These are phyloP conservation scores for Colletotrichum shisoi DNA, from an alignment of 2,329 filamentous ascomycete species.

Conservation along the genomic window DNA sequence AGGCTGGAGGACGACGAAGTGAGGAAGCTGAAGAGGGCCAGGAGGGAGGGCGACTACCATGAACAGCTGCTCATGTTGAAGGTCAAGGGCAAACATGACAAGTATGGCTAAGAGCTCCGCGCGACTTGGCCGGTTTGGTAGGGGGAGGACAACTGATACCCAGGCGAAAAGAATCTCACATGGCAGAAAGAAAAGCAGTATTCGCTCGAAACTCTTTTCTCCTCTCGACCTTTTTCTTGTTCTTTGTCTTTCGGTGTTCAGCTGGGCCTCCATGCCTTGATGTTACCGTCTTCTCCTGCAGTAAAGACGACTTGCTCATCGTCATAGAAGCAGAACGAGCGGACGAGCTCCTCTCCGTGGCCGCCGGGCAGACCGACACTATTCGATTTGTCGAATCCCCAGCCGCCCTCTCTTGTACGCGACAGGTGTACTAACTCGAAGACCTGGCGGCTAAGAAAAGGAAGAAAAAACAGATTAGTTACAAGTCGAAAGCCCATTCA, in stretches of 20 bases:
- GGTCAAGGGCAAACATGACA: conserved; percentile 92
- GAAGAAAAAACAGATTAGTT: conserved; percentile 5
- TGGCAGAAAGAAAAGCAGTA: not conserved
- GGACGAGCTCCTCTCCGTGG: conserved; percentile 70
- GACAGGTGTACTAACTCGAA: conserved; percentile 69
- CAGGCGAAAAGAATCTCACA: conserved; percentile 18
- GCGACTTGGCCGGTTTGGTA: not conserved
- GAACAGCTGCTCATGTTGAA: conserved; percentile 86
- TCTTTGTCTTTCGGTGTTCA: not conserved
- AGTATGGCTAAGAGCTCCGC: conserved; percentile 60
- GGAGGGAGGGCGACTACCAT: conserved; percentile 87
- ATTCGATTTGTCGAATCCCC: conserved; percentile 63
- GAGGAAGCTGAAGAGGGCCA: conserved; percentile 79
- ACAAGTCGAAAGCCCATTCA: not conserved
- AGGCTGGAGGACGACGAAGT: conserved; percentile 86
- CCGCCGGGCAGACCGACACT: conserved; percentile 68
- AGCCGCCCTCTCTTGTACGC: conserved; percentile 55
- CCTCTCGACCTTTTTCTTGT: not conserved
- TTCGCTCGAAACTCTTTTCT: not conserved
- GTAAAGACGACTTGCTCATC: conserved; percentile 66
- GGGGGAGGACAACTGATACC: conserved; percentile 27
- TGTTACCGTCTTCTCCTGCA: conserved; percentile 65
- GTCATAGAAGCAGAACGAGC: conserved; percentile 70
- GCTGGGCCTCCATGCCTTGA: conserved; percentile 63
- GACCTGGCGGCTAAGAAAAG: conserved; percentile 56